Evolutionary conservation across 495 filamentous ascomycete species (phyloP).

Genomic region (Chaetomium tenue): DNA sequence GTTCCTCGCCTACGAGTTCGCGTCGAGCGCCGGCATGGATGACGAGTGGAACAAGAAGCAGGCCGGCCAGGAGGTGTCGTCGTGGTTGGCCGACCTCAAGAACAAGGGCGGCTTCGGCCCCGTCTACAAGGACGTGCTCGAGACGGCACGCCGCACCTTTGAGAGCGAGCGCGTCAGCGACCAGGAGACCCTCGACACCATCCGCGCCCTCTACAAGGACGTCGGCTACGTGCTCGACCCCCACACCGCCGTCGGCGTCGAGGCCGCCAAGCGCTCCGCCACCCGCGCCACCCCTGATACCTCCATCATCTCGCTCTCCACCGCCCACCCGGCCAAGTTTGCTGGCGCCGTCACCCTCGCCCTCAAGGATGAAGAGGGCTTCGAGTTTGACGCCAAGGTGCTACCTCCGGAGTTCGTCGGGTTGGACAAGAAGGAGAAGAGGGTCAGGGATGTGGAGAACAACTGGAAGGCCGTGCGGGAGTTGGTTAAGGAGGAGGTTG

Average conservation of each 20-base stretch:
- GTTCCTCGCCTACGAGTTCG: conserved; percentile 74
- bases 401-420: conserved; percentile 77
- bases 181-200: conserved; percentile 69
- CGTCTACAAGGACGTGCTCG: conserved; percentile 65
- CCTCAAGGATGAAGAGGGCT: conserved; percentile 62
- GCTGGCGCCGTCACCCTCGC: conserved; percentile 72
- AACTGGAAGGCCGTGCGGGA: conserved; percentile 53
- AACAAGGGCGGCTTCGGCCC: conserved; percentile 70
- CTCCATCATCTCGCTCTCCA: conserved; percentile 69
- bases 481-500: conserved; percentile 55
- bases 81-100: conserved; percentile 77
- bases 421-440: conserved; percentile 62
- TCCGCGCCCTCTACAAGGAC: conserved; percentile 61
- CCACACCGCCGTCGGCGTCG: conserved; percentile 82
- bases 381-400: conserved; percentile 67
- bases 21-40: conserved; percentile 51
- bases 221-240: conserved; percentile 82
- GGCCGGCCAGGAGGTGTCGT: conserved; percentile 62
- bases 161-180: conserved; percentile 81
- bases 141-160: conserved; percentile 64
- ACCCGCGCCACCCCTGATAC: conserved; percentile 48
- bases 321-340: conserved; percentile 94
- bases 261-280: conserved; percentile 66
- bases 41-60: conserved; percentile 58
- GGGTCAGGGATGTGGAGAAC: conserved; percentile 55